A percentile compares a stretch with the other conserved stretches of the same genome.
Evolutionary conservation across 805 yeast genomes (phyloP).

Genomic region (Nakazawaea pomicola): DNA sequence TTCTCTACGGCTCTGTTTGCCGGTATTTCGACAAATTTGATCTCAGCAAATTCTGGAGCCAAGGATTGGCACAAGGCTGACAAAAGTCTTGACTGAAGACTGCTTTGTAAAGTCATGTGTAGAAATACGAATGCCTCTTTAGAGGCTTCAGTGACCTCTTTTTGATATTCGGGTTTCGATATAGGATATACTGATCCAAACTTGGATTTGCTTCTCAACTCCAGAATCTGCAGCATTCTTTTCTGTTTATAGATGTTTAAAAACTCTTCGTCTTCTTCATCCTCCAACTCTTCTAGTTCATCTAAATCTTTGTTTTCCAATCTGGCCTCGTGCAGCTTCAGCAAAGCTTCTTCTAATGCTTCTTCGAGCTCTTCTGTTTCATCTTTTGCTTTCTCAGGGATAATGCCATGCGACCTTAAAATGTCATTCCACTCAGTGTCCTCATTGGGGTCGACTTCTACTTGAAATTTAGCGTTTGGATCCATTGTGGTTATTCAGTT

Average conservation of each 20-base stretch:
- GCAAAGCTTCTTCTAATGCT: conserved; percentile 78
- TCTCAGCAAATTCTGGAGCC: conserved; percentile 69
- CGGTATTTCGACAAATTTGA: conserved; percentile 90
- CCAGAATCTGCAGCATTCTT: conserved; percentile 69
- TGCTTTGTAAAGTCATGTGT: conserved; percentile 67
- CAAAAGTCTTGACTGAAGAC: conserved; percentile 69
- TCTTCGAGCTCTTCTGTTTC: conserved; percentile 85
- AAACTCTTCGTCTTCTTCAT: conserved; percentile 91
- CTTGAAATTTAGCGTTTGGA: conserved; percentile 58
- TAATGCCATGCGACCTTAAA: conserved; percentile 80
- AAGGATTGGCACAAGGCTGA: conserved; percentile 48
- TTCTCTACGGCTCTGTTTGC: conserved; percentile 87
- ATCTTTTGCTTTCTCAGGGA: conserved; percentile 87
- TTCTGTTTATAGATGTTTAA: conserved; percentile 70
- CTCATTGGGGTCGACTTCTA: conserved; percentile 90
- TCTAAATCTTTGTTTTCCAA: conserved; percentile 71
- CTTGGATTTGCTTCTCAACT: conserved; percentile 46
- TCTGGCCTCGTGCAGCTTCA: conserved; percentile 75
- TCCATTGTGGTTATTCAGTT: conserved; percentile 6
- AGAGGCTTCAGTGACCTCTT: conserved; percentile 82
- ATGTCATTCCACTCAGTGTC: conserved; percentile 99
- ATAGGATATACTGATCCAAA: conserved; percentile 78
- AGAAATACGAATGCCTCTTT: conserved; percentile 61
- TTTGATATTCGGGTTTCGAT: conserved; percentile 81
- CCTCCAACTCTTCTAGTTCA: conserved; percentile 84